Base-by-base conservation (phyloP, 768 basidiomycete genomes). In the Boletus reticulatus region DNA sequence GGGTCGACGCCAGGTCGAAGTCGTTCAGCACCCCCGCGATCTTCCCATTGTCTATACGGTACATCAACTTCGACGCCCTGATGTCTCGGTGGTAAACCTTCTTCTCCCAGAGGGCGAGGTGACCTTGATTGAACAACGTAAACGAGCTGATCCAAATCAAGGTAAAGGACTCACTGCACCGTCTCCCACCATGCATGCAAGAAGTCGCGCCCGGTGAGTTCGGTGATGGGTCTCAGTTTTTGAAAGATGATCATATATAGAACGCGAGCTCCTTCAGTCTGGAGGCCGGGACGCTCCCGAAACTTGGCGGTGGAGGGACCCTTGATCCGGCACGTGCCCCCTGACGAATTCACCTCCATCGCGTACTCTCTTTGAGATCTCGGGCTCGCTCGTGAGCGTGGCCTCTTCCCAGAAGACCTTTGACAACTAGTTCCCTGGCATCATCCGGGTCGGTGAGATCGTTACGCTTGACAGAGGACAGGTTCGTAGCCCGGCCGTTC, bases 31-130 rank as follows among this genome's bases (percentile, higher is more conserved):
- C 38, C 19, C 44, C 49, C 24, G 4, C 24, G 24, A 24, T 24
- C 24, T 4, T 24, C 24, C 24, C 24, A 24, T 20, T n/a, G 6
- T 0, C 12, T 27, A 46, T 27, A 13, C 17, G 16, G 34, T 39
- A 44, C 39, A 50, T 55, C 37, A 59, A 38, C 24, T 57, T 49
- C 16, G 55, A 48, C 1, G 55, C 4, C 12, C 24, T 57, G 43
- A 59, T 4, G 4, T 52, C 47, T 2, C 43, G 38, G 17, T 59
- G 50, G 13, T 37, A 13, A 36, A 52, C 43, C 2, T 43, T 14
- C 10, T 49, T 44, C 51, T 47, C 50, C 55, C 55, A 59, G 2
- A 57, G 31, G 2, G 34, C 47, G 7, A 57, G 34, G n/a, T 53
- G 58, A 38, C 51, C 51, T 57, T 41, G 0, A 24, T 24, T 24